Evolutionary conservation across 257 asterid genomes (phyloP), one percentile per base, ranked within the genome.

Genomic region (Solanum acaule): DNA sequence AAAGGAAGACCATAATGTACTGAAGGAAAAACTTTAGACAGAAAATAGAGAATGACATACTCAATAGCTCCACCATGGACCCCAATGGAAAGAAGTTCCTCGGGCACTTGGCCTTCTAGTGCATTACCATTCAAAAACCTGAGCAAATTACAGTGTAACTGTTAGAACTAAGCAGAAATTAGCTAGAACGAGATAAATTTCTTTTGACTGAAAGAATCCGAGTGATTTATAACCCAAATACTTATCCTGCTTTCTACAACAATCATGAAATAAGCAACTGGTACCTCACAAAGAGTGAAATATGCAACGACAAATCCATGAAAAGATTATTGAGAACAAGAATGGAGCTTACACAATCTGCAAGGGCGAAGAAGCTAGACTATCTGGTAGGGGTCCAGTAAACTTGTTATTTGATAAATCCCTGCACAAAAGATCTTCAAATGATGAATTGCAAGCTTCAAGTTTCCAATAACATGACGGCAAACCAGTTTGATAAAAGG

Each of bases 31-130:
- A 82, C 7, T 49, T 29, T 49, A 82, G 70, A 18, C 70, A 82
- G 46, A 79, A 78, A 46, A 31, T 35, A 78, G 87, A 86, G 65
- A 10, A 83, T 52, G 88, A 92, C 95, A 79, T 96, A 97, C 99
- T 97, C 99, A 85, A 97, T 96, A 88, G 94, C 92, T 91, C 99
- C 99, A 86, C 99, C 99, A 78, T 93, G 99, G 86, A 97, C 96
- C 42, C 99, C 99, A 88, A 97, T 90, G 14, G 99, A 95, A 84
- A 93, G 95, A 85, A 97, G 96, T 68, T 93, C 96, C 92, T 93
- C 96, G 0, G 99, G 98, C 44, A 97, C 99, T 91, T 87, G 95
- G 31, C 99, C 99, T 91, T 91, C 95, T 90, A 97, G 91, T 78
- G 87, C 89, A 90, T 97, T 97, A 81, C 89, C 94, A 85, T 97